Evolutionary conservation across 2,329 filamentous ascomycete species (phyloP).

Genomic region (Penicillium digitatum): DNA sequence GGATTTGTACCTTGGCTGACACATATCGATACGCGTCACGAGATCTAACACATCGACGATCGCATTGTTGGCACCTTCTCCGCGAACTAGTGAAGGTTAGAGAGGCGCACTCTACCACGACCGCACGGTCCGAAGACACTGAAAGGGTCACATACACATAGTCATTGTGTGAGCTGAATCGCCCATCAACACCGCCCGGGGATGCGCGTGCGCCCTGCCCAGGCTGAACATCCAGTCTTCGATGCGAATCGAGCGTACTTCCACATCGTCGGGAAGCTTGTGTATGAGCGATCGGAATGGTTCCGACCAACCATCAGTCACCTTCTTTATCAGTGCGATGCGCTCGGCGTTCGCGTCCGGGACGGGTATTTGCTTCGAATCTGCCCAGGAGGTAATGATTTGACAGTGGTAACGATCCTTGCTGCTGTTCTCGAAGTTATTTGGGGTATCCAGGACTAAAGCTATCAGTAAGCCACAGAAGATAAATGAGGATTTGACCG

Average conservation of each 20-base stretch:
- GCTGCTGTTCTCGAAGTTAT: conserved; percentile 37
- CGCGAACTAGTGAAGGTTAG: conserved; percentile 45
- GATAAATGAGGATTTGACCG: no score
- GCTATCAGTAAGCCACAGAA: not conserved
- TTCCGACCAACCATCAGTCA: conserved; percentile 49
- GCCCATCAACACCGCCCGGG: conserved; percentile 49
- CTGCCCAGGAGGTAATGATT: conserved; percentile 53
- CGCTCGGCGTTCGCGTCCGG: conserved; percentile 42
- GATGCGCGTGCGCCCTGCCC: conserved; percentile 31
- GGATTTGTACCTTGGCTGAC: conserved; percentile 5
- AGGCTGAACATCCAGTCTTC: conserved; percentile 48
- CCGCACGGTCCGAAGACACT: no score
- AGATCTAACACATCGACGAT: conserved; percentile 52
- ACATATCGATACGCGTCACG: conserved; percentile 29
- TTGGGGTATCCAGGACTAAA: conserved; percentile 49
- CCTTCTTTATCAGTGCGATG: conserved; percentile 42
- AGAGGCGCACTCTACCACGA: not conserved
- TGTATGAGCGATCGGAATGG: conserved; percentile 47
- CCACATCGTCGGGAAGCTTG: conserved; percentile 41
- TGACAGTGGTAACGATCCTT: conserved; percentile 46
- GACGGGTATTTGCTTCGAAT: conserved; percentile 35
- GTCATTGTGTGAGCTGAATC: conserved; percentile 58
- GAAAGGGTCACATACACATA: conserved; percentile 50
- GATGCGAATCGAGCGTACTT: conserved; percentile 47
- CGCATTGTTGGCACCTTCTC: conserved; percentile 57